A percentile compares a stretch with the other conserved stretches of the same genome.
Conservation (phyloP, 495 filamentous ascomycete genomes). For the Tuber indicum region DNA sequence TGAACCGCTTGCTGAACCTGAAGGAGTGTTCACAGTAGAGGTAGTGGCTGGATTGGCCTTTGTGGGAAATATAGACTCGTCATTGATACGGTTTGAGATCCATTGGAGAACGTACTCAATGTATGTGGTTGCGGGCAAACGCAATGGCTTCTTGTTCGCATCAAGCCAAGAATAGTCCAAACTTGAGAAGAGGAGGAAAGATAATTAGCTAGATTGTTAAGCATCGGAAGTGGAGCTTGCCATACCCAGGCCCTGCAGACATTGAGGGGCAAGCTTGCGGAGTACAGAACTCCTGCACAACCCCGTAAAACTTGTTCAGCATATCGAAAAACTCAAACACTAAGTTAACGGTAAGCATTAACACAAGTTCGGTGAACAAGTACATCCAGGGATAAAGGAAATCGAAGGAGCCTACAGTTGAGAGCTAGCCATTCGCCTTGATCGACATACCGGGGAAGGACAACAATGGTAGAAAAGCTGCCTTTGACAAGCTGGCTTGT, state of each 20-base stretch:
- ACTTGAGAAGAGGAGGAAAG: slow-evolving; percentile 43
- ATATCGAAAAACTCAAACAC: slow-evolving; percentile 43
- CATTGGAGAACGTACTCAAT: slow-evolving; percentile 69
- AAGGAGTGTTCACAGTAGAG: slow-evolving; percentile 46
- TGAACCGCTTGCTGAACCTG: slow-evolving; percentile 37
- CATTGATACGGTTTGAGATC: slow-evolving; percentile 67
- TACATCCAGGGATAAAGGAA: not conserved
- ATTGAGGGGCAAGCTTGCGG: slow-evolving; percentile 63
- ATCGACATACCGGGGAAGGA: slow-evolving; percentile 65
- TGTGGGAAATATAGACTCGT: slow-evolving; percentile 64
- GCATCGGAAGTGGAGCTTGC: not conserved
- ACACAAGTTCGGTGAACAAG: not conserved
- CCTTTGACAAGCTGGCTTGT: slow-evolving; percentile 54
- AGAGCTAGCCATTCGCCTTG: slow-evolving; percentile 69
- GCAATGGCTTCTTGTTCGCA: slow-evolving; percentile 48
- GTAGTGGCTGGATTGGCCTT: slow-evolving; percentile 47
- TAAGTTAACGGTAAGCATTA: not conserved
- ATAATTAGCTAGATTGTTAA: not conserved
- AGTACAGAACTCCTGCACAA: slow-evolving; percentile 54
- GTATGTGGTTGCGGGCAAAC: slow-evolving; percentile 60
- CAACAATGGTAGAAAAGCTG: slow-evolving; percentile 71
- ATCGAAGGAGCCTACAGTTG: slow-evolving; percentile 30
- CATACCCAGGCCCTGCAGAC: slow-evolving; percentile 61
- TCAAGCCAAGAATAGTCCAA: slow-evolving; percentile 70
- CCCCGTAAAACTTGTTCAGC: slow-evolving; percentile 41